Conservation (phyloP, 1,284 basidiomycete species). For the Malassezia slooffiae region DNA sequence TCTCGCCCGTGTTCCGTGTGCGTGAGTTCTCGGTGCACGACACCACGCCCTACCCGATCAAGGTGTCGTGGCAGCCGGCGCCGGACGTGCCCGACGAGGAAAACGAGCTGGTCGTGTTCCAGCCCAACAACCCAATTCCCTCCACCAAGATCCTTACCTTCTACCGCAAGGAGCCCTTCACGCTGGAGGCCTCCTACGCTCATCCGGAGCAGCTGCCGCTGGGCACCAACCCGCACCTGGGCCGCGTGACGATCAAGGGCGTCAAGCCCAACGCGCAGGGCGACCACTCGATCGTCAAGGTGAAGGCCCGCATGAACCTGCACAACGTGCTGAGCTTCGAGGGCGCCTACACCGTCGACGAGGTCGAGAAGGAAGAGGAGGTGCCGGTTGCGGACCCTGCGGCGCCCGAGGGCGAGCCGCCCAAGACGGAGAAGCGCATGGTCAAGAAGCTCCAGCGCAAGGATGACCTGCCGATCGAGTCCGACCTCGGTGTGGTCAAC, state of each 20-base stretch:
- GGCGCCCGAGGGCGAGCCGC: constrained; percentile 13
- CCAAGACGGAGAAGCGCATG: constrained; percentile 43
- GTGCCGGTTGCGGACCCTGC: constrained; percentile 35
- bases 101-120: constrained; percentile 45
- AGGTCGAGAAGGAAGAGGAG: constrained; percentile 46
- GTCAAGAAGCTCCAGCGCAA: constrained; percentile 47
- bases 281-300: constrained; percentile 46
- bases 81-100: constrained; percentile 45
- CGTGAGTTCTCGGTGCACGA: constrained; percentile 45
- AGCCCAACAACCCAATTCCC: constrained; percentile 45
- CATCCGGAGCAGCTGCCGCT: constrained; percentile 28
- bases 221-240: constrained; percentile 43
- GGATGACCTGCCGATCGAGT: constrained; percentile 36
- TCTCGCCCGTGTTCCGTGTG: constrained; percentile 46
- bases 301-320: constrained; percentile 45
- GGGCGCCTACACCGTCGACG: constrained; percentile 44
- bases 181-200: constrained; percentile 40
- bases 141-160: constrained; percentile 47
- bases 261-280: constrained; percentile 42
- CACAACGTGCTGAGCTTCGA: constrained; percentile 45
- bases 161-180: constrained; percentile 46
- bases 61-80: constrained; percentile 45
- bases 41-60: constrained; percentile 43
- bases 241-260: constrained; percentile 40
- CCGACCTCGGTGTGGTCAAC: constrained; percentile 26